phyloP scores from a whole-genome alignment of 1,139 yeast species.

The Candida smagusa region DNA sequence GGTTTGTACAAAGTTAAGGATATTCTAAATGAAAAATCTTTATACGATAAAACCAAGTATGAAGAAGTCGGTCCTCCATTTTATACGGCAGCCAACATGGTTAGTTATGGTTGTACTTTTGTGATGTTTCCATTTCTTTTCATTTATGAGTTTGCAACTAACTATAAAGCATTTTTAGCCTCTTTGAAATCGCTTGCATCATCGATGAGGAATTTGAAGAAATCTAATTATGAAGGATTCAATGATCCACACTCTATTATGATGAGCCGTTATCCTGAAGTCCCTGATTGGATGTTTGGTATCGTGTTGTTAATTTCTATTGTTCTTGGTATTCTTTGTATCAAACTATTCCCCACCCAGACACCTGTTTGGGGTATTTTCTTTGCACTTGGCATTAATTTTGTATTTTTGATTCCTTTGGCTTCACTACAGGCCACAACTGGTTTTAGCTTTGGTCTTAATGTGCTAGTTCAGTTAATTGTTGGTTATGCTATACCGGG shows the following conservation, averaged over 20 bases:
- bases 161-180: constrained; percentile 7
- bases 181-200: constrained; percentile 11
- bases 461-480: constrained; percentile 38
- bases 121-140: constrained; percentile 43
- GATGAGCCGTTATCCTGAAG: constrained; percentile 22
- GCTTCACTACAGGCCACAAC: constrained; percentile 37
- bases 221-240: constrained; percentile 13
- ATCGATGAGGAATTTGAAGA: constrained; percentile 2
- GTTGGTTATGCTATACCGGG: constrained; percentile 40
- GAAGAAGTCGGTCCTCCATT: constrained; percentile 37
- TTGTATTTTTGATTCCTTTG: constrained; percentile 33
- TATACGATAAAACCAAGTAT: constrained; percentile 15
- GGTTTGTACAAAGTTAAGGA: constrained; percentile 10
- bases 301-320: constrained; percentile 17
- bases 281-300: constrained; percentile 21
- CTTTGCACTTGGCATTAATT: constrained; percentile 34
- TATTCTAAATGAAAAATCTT: constrained; percentile 10
- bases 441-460: constrained; percentile 36
- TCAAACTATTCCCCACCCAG: constrained; percentile 30
- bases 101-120: constrained; percentile 23
- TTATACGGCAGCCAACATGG: constrained; percentile 30
- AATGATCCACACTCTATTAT: constrained; percentile 19
- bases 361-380: constrained; percentile 35
- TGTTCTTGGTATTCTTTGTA: constrained; percentile 22
- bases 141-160: constrained; percentile 7